A percentile compares a stretch with the other conserved stretches of the same genome.
Conservation (phyloP, 1,139 yeast genomes). For the Yamadazyma friedrichii region DNA sequence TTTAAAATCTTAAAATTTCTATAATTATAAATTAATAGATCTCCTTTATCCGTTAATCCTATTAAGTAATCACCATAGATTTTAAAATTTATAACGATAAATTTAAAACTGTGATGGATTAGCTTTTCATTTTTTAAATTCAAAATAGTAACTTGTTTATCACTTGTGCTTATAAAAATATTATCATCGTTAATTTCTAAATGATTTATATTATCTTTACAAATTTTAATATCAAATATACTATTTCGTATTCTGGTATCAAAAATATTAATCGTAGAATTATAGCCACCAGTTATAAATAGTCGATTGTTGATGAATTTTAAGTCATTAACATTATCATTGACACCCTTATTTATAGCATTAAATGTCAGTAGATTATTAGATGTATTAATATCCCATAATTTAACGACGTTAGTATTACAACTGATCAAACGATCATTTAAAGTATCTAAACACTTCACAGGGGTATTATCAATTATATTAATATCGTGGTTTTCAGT, state of each 20-base stretch:
- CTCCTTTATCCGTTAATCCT: conserved; percentile 5
- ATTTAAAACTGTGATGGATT: conserved; percentile 15
- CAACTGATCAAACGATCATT: conserved; percentile 77
- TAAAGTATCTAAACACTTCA: conserved; percentile 6
- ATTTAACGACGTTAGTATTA: conserved; percentile 94
- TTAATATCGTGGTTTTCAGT: neutral
- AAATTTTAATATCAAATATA: conserved; percentile 17
- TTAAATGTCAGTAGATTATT: neutral
- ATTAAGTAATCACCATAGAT: conserved; percentile 4
- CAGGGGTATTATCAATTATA: conserved; percentile 7
- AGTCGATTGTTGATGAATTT: conserved; percentile 8
- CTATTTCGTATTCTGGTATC: conserved; percentile 14
- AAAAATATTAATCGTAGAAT: conserved; percentile 14
- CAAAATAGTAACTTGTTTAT: conserved; percentile 25
- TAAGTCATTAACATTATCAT: conserved; percentile 14
- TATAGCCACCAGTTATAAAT: conserved; percentile 23
- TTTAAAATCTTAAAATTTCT: conserved; percentile 1
- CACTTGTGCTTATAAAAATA: conserved; percentile 25
- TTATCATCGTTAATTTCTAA: conserved; percentile 15
- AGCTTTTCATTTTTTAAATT: conserved; percentile 26
- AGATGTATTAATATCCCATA: conserved; percentile 18
- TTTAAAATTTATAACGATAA: conserved; percentile 11
- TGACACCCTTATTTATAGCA: conserved; percentile 6
- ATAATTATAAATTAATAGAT: conserved; percentile 5
- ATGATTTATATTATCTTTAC: conserved; percentile 31